Conservation (phyloP, 257 asterid species). For the Prunella vulgaris region DNA sequence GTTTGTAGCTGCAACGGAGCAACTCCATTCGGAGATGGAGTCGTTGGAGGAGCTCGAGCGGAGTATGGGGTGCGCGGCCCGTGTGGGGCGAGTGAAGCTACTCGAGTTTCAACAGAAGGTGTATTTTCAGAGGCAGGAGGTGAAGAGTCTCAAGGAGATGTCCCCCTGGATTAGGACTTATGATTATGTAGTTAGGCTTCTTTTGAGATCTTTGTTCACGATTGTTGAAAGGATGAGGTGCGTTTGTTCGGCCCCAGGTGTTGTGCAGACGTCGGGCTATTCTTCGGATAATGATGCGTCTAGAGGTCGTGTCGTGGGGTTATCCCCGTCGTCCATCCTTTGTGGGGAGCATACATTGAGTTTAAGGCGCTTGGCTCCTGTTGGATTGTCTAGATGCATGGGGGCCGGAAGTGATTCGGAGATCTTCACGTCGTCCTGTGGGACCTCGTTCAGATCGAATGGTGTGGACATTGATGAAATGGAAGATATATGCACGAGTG, state of each 20-base stretch:
- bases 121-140: conserved; percentile 59
- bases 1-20: conserved; percentile 54
- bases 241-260: conserved; percentile 30
- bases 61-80: conserved; percentile 36
- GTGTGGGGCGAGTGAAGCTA: conserved; percentile 31
- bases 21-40: conserved; percentile 57
- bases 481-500: conserved; percentile 14
- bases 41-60: conserved; percentile 55
- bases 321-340: conserved; percentile 32
- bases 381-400: conserved; percentile 68
- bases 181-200: conserved; percentile 58
- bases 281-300: conserved; percentile 35
- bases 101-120: conserved; percentile 64
- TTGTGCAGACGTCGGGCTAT: too few species aligned
- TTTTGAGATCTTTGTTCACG: conserved; percentile 59
- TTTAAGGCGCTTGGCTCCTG: conserved; percentile 35
- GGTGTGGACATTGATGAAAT: conserved; percentile 15
- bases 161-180: conserved; percentile 68
- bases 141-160: conserved; percentile 58
- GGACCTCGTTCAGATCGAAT: conserved; percentile 35
- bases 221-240: conserved; percentile 49
- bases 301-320: conserved; percentile 30
- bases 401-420: conserved; percentile 49
- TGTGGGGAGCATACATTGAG: conserved; percentile 32
- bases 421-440: conserved; percentile 36